A percentile compares a stretch with the other conserved stretches of the same genome.
Conservation (phyloP, 306 rosid genomes). For the Vigna unguiculata region DNA sequence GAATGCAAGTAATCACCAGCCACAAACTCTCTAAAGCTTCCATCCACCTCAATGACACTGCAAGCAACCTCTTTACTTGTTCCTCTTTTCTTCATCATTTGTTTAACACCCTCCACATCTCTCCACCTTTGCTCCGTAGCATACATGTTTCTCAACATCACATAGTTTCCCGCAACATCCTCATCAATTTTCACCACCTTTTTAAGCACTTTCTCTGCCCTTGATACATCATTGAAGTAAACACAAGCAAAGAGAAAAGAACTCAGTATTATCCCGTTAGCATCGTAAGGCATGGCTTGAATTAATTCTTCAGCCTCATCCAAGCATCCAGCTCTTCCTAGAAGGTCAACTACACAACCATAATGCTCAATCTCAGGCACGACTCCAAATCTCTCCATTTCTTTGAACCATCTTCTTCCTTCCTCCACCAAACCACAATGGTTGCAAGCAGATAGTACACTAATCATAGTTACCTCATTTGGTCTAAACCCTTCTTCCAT, state of each 20-base stretch:
- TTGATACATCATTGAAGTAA: slow-evolving; percentile 55
- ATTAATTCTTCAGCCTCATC: slow-evolving; percentile 75
- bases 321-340: slow-evolving; percentile 77
- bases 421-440: slow-evolving; percentile 75
- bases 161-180: slow-evolving; percentile 58
- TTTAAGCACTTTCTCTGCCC: slow-evolving; percentile 66
- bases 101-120: slow-evolving; percentile 63
- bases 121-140: slow-evolving; percentile 65
- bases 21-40: slow-evolving; percentile 60
- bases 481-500: slow-evolving; percentile 51
- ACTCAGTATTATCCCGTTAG: slow-evolving; percentile 70
- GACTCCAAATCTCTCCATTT: slow-evolving; percentile 61
- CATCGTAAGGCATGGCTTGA: slow-evolving; percentile 62
- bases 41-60: slow-evolving; percentile 69
- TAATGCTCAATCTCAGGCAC: slow-evolving; percentile 75
- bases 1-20: slow-evolving; percentile 56
- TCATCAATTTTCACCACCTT: slow-evolving; percentile 55
- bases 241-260: slow-evolving; percentile 75
- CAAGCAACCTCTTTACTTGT: slow-evolving; percentile 67
- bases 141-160: slow-evolving; percentile 70
- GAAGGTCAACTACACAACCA: slow-evolving; percentile 78
- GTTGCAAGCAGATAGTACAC: slow-evolving; percentile 72
- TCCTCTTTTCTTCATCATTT: slow-evolving; percentile 60
- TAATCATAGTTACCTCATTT: slow-evolving; percentile 59
- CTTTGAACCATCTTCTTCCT: slow-evolving; percentile 67